A percentile compares a stretch with the other conserved stretches of the same genome.
phyloP scores from a whole-genome alignment of 129 eudicot genomes.

The Kitagawia praeruptora region DNA sequence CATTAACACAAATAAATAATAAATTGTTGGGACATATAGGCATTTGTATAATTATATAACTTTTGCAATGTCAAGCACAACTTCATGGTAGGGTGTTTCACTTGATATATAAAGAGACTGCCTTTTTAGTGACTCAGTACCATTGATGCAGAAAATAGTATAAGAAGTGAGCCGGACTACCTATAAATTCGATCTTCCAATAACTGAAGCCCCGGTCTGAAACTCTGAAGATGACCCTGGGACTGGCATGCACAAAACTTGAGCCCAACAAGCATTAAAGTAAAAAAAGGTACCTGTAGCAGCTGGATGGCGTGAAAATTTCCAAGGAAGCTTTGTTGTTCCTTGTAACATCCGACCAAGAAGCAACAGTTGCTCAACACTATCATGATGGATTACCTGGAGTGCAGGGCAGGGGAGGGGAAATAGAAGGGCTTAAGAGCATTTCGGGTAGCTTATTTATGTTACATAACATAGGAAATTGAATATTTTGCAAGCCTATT shows the following conservation, averaged over 20 bases:
- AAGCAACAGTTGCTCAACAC: slow-evolving; percentile 85
- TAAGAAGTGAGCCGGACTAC: slow-evolving; percentile 24
- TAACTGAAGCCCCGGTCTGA: slow-evolving; percentile 74
- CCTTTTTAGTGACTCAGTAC: background rate
- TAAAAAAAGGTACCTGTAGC: slow-evolving; percentile 94
- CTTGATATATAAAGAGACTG: background rate
- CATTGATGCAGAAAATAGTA: background rate
- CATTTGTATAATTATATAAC: background rate
- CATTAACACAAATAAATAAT: background rate
- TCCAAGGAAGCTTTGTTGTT: slow-evolving; percentile 76
- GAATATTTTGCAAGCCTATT: background rate
- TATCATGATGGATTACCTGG: slow-evolving; percentile 79
- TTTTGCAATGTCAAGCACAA: too few species aligned
- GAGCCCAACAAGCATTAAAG: slow-evolving; percentile 89
- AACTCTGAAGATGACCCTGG: slow-evolving; percentile 69
- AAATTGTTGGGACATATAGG: background rate
- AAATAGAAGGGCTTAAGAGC: background rate
- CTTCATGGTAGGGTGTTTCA: background rate
- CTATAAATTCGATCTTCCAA: slow-evolving; percentile 96
- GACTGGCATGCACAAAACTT: slow-evolving; percentile 77
- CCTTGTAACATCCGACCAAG: slow-evolving; percentile 94
- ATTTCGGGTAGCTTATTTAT: background rate
- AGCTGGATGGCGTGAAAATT: slow-evolving; percentile 89
- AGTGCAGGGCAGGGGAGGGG: background rate
- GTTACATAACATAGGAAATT: background rate